Percentiles rank a stretch among this genome's conserved stretches.
Evolutionary conservation across 306 rosid genomes (phyloP).

Genomic region (Mucuna pruriens): DNA sequence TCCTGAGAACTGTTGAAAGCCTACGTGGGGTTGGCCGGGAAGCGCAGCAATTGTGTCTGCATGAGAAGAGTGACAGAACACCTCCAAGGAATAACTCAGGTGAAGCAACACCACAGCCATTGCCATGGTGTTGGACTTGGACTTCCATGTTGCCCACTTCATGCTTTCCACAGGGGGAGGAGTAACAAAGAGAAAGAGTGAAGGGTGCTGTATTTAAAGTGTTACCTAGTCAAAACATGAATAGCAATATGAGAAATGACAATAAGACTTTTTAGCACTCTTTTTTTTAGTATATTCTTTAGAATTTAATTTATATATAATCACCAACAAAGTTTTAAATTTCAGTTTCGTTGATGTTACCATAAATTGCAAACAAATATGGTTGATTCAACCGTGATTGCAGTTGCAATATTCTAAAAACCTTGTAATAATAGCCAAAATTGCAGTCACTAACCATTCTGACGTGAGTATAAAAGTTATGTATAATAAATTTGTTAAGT

Average conservation of each 20-base stretch:
- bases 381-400: too few species aligned
- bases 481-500: too few species aligned
- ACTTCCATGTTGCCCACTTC: slow-evolving; percentile 36
- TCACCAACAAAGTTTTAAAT: too few species aligned
- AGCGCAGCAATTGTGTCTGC: slow-evolving; percentile 52
- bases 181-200: slow-evolving; percentile 4
- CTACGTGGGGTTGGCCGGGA: slow-evolving; percentile 69
- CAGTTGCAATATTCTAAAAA: too few species aligned
- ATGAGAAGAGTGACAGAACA: slow-evolving; percentile 38
- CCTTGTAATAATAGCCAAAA: too few species aligned
- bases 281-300: background rate
- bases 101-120: slow-evolving; percentile 41
- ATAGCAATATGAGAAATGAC: background rate
- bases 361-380: too few species aligned
- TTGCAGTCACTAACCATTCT: too few species aligned
- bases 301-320: background rate
- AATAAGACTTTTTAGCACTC: background rate
- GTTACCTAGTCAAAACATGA: slow-evolving; percentile 21
- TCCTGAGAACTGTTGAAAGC: slow-evolving; percentile 69
- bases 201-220: slow-evolving; percentile 31
- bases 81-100: slow-evolving; percentile 32
- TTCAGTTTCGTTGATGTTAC: too few species aligned
- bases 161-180: slow-evolving; percentile 36
- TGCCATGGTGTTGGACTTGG: slow-evolving; percentile 22
- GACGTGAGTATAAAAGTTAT: background rate